Conservation (phyloP, 305 asterid species). For the Solanum aculeatissimum region DNA sequence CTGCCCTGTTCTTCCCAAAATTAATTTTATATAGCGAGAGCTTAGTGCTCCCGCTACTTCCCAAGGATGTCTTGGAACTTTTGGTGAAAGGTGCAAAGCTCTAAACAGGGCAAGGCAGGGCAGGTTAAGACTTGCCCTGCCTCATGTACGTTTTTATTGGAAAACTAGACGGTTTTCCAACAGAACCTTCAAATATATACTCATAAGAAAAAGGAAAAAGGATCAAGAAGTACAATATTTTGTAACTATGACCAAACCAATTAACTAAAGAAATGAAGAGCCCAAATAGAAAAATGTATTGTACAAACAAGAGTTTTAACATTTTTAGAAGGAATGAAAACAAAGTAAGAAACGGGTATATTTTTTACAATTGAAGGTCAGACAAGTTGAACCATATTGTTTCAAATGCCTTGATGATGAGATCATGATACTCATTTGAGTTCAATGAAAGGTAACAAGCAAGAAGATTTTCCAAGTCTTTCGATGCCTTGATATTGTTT, state of each 20-base stretch:
- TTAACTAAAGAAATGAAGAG: neutral
- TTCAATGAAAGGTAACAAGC: conserved; percentile 72
- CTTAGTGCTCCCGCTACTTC: no score
- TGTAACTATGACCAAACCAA: neutral
- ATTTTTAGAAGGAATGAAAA: neutral
- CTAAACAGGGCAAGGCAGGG: no score
- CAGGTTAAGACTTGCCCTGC: neutral
- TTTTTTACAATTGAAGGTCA: conserved; percentile 3
- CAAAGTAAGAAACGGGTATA: neutral
- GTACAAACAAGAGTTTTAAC: neutral
- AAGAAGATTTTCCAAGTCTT: conserved; percentile 69
- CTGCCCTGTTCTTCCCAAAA: neutral
- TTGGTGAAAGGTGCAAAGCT: neutral
- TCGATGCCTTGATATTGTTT: conserved; percentile 47
- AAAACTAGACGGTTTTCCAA: neutral
- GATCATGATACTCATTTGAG: conserved; percentile 55
- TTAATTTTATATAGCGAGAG: no score
- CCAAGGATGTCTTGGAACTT: neutral
- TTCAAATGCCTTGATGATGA: conserved; percentile 66
- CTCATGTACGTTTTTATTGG: neutral
- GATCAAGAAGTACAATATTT: neutral
- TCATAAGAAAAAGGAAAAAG: neutral
- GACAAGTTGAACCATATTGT: conserved; percentile 70
- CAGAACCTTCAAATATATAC: neutral
- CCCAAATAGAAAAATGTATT: neutral